These are phyloP conservation scores for Eleusine coracana DNA, from an alignment of 176 grass and related monocot species.

Conservation along the genomic window DNA sequence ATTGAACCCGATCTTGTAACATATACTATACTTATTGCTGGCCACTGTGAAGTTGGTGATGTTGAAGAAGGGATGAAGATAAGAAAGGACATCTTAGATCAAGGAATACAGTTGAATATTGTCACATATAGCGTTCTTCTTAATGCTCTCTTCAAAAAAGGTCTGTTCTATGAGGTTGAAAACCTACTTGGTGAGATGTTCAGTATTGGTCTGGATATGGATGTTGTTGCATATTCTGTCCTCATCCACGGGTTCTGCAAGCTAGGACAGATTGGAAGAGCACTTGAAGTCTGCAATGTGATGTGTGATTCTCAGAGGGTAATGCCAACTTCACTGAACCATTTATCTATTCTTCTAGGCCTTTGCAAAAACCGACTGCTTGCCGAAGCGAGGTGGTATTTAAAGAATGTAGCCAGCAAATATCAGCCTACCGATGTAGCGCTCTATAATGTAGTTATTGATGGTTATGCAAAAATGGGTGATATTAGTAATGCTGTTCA, in stretches of 20 bases:
- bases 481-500: constrained; percentile 71
- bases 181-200: constrained; percentile 80
- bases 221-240: constrained; percentile 89
- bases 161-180: constrained; percentile 68
- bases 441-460: constrained; percentile 81
- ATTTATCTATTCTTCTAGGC: constrained; percentile 70
- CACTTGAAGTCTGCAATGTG: constrained; percentile 69
- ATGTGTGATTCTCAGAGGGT: constrained; percentile 66
- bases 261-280: constrained; percentile 80
- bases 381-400: constrained; percentile 78
- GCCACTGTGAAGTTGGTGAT: constrained; percentile 72
- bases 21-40: constrained; percentile 81
- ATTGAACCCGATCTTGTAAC: constrained; percentile 81
- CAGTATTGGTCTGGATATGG: constrained; percentile 74
- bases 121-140: constrained; percentile 89
- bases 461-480: constrained; percentile 82
- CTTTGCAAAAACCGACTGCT: constrained; percentile 77
- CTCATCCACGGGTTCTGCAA: constrained; percentile 83
- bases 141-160: constrained; percentile 72
- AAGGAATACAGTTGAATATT: constrained; percentile 81
- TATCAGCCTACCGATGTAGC: constrained; percentile 56
- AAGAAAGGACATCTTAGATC: constrained; percentile 68
- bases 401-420: constrained; percentile 69
- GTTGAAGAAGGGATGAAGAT: constrained; percentile 81
- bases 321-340: constrained; percentile 60